A percentile compares a stretch with the other conserved stretches of the same genome.
Conservation (phyloP, 2,329 filamentous ascomycete genomes). For the Kalaharituber pfeilii region DNA sequence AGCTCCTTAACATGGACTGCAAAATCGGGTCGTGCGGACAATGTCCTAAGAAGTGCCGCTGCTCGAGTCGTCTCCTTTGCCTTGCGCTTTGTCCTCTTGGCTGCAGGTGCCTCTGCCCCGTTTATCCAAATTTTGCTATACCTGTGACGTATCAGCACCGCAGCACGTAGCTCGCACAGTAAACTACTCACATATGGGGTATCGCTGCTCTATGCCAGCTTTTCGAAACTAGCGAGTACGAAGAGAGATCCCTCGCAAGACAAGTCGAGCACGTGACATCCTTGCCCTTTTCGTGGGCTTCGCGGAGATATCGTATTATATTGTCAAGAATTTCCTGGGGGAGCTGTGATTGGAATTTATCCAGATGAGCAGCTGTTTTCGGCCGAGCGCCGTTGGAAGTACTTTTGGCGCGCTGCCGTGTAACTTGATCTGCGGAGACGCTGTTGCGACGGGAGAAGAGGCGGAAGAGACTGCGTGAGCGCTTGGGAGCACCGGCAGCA, state of each 20-base stretch:
- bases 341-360: too few relatives aligned
- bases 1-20: slow-evolving; percentile 40
- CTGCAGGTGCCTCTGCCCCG: slow-evolving; percentile 40
- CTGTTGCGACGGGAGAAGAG: slow-evolving; percentile 5
- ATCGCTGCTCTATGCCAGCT: slow-evolving; percentile 10
- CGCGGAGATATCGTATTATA: slow-evolving; percentile 10
- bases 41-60: slow-evolving; percentile 39
- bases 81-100: slow-evolving; percentile 38
- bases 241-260: slow-evolving; percentile 11
- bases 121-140: slow-evolving; percentile 43
- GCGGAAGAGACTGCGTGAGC: slow-evolving; percentile 2
- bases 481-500: too few relatives aligned
- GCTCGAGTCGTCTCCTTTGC: slow-evolving; percentile 36
- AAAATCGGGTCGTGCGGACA: slow-evolving; percentile 37
- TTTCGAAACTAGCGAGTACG: slow-evolving; percentile 10
- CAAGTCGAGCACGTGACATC: slow-evolving; percentile 12
- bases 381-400: neutral
- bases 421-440: neutral
- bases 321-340: slow-evolving; percentile 10
- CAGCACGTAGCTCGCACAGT: neutral
- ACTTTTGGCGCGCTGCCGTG: neutral
- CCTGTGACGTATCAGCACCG: slow-evolving; percentile 24
- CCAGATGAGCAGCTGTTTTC: too few relatives aligned
- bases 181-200: slow-evolving; percentile 11
- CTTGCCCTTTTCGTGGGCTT: slow-evolving; percentile 4